Percentiles rank a stretch among this genome's conserved stretches.
phyloP scores from a whole-genome alignment of 176 grass and related monocot genomes.

The Dactylis glomerata region DNA sequence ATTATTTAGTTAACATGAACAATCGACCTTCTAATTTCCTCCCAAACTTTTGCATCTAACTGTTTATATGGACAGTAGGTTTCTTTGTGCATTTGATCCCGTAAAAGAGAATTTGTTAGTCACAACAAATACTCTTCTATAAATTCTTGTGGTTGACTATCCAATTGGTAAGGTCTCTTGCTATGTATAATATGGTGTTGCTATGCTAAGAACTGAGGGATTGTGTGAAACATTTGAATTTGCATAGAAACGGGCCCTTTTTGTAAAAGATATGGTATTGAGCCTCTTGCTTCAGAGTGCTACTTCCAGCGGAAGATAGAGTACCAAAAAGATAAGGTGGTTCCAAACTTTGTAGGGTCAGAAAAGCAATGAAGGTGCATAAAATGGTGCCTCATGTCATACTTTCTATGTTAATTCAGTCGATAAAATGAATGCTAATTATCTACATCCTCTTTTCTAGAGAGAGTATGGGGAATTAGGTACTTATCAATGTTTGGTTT shows the following conservation, averaged over 20 bases:
- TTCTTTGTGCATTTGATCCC: no score
- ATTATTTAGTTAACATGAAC: no score
- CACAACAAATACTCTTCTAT: no score
- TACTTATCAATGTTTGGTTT: no score
- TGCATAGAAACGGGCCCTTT: constrained; percentile 99
- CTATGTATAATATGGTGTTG: constrained; percentile 98
- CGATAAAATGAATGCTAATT: not conserved
- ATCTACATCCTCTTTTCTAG: not conserved
- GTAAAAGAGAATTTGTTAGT: no score
- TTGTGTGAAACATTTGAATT: constrained; percentile 96
- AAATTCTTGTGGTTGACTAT: constrained; percentile 39
- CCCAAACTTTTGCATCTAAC: no score
- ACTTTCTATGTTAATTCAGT: constrained; percentile 5
- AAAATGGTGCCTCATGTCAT: not conserved
- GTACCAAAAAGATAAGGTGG: constrained; percentile 91
- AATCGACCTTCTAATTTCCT: no score
- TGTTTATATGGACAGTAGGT: no score
- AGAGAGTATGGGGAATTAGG: no score
- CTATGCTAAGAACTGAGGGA: constrained; percentile 91
- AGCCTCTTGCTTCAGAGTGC: constrained; percentile 89
- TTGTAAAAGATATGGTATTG: constrained; percentile 83
- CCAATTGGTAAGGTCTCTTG: constrained; percentile 86
- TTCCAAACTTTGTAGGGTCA: constrained; percentile 86
- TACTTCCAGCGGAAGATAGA: constrained; percentile 97
- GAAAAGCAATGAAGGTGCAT: constrained; percentile 91